These are phyloP conservation scores for Tolypocladium sp. DNA, from an alignment of 2,329 filamentous ascomycete species.

Conservation along the genomic window DNA sequence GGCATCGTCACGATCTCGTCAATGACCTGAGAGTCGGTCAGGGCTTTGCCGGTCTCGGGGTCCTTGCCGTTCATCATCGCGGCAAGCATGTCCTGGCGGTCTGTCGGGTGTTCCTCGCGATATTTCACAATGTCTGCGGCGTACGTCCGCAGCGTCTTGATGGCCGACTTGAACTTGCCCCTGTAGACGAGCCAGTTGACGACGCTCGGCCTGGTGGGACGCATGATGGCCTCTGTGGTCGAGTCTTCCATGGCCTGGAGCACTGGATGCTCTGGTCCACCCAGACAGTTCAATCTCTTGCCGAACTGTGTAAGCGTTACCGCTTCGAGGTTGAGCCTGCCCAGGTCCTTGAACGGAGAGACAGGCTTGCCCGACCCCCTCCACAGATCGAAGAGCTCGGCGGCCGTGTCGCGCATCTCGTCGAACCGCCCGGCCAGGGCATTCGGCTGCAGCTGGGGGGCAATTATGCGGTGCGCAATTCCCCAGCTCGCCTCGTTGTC, in stretches of 20 bases:
- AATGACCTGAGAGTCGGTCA: constrained; percentile 52
- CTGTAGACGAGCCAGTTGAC: constrained; percentile 44
- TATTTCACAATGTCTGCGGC: constrained; percentile 47
- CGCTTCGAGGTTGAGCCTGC: constrained; percentile 43
- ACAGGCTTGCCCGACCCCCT: constrained; percentile 26
- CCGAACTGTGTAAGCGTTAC: constrained; percentile 41
- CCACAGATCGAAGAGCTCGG: constrained; percentile 44
- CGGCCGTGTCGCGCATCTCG: constrained; percentile 39
- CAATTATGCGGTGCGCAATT: constrained; percentile 42
- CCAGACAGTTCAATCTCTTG: constrained; percentile 36
- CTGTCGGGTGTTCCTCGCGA: constrained; percentile 41
- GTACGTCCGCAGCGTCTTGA: constrained; percentile 43
- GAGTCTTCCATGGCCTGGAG: constrained; percentile 44
- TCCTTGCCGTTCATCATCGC: constrained; percentile 51
- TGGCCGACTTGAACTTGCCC: constrained; percentile 44
- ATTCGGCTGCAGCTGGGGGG: constrained; percentile 28
- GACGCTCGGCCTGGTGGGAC: constrained; percentile 39
- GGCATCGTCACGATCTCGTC: constrained; percentile 64
- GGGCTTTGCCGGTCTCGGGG: constrained; percentile 47
- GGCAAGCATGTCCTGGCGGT: constrained; percentile 52
- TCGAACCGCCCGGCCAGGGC: constrained; percentile 26
- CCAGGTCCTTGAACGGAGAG: constrained; percentile 38
- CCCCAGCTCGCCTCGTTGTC: constrained; percentile 39
- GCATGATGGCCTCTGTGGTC: constrained; percentile 46
- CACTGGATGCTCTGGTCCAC: constrained; percentile 36